A percentile compares a stretch with the other conserved stretches of the same genome.
Conservation (phyloP, 2,329 filamentous ascomycete species). For the Coleophoma cylindrospora region DNA sequence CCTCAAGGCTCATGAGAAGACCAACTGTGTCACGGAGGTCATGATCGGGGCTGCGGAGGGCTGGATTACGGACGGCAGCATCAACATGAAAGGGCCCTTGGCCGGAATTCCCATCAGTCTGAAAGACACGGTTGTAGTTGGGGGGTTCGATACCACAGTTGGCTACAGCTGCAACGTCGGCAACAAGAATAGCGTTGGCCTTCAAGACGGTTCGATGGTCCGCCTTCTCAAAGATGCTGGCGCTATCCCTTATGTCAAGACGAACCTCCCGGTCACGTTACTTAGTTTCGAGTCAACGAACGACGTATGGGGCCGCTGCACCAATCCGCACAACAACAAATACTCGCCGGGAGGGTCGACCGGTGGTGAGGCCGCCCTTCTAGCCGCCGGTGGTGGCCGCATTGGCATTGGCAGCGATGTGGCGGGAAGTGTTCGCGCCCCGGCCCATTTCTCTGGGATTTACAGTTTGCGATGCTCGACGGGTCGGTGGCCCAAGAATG, state of each 20-base stretch:
- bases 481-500: constrained; percentile 83
- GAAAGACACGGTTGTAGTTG: constrained; percentile 76
- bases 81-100: constrained; percentile 75
- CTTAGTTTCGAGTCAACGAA: constrained; percentile 35
- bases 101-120: constrained; percentile 83
- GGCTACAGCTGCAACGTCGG: constrained; percentile 72
- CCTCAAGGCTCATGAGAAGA: constrained; percentile 75
- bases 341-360: constrained; percentile 90
- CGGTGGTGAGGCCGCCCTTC: constrained; percentile 63
- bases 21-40: constrained; percentile 86
- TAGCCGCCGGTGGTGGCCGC: constrained; percentile 73
- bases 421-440: constrained; percentile 79
- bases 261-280: constrained; percentile 76
- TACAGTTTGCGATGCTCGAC: constrained; percentile 85
- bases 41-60: constrained; percentile 73
- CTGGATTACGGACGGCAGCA: constrained; percentile 54
- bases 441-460: constrained; percentile 85
- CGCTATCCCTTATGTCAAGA: constrained; percentile 89
- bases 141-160: constrained; percentile 78
- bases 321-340: constrained; percentile 76
- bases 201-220: constrained; percentile 71
- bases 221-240: constrained; percentile 80
- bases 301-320: constrained; percentile 74
- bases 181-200: constrained; percentile 56
- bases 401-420: constrained; percentile 92